phyloP scores from a whole-genome alignment of 2,329 filamentous ascomycete genomes.

The Pestalotiopsis sp. region DNA sequence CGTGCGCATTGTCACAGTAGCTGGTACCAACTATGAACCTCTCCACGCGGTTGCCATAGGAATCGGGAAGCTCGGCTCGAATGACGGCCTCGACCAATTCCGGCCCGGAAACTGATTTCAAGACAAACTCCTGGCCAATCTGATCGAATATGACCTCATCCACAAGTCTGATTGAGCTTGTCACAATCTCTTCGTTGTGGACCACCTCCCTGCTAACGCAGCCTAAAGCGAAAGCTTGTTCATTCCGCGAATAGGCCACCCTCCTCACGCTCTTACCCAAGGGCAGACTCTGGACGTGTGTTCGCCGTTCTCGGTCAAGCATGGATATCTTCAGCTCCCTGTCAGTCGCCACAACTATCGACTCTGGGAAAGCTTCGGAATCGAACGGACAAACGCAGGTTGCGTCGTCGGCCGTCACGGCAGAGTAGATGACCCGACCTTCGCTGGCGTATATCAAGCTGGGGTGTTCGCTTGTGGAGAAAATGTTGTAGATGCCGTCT shows the following conservation, averaged over 20 bases:
- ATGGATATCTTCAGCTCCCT: conserved; percentile 76
- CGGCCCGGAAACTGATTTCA: conserved; percentile 50
- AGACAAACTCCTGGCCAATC: conserved; percentile 68
- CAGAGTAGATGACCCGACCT: conserved; percentile 87
- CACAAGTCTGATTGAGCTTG: conserved; percentile 83
- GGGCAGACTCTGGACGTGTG: conserved; percentile 80
- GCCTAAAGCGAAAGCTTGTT: conserved; percentile 84
- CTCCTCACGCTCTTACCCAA: conserved; percentile 84
- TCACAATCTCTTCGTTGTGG: conserved; percentile 73
- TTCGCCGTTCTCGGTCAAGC: conserved; percentile 83
- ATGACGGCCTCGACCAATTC: conserved; percentile 89
- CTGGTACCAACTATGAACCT: conserved; percentile 92
- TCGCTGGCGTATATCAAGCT: conserved; percentile 91
- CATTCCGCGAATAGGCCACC: conserved; percentile 78
- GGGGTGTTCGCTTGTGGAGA: conserved; percentile 92
- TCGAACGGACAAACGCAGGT: conserved; percentile 83
- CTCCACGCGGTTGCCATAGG: conserved; percentile 62
- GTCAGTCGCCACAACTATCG: conserved; percentile 80
- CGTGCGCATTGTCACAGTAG: conserved; percentile 66
- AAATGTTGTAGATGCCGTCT: conserved; percentile 74
- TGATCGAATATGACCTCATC: conserved; percentile 88
- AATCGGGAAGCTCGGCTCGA: conserved; percentile 69
- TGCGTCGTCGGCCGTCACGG: conserved; percentile 87
- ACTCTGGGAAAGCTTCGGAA: conserved; percentile 76
- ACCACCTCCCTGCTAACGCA: conserved; percentile 75